These are phyloP conservation scores for Saturnispora quitensis DNA, from an alignment of 805 yeast species.

Conservation along the genomic window DNA sequence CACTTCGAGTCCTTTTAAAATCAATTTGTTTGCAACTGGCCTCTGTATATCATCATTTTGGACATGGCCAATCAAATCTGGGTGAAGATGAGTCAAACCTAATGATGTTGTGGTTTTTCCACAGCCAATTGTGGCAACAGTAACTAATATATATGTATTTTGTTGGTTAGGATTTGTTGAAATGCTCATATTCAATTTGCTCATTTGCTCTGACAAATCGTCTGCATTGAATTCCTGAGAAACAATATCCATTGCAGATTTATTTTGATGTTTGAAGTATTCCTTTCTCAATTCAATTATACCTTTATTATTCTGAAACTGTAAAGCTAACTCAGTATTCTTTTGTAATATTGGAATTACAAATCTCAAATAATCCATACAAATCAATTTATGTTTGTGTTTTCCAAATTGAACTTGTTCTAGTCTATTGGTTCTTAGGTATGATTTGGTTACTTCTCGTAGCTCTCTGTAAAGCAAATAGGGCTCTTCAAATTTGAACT, in stretches of 20 bases:
- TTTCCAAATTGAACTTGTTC: conserved; percentile 32
- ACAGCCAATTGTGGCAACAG: conserved; percentile 88
- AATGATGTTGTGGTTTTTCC: conserved; percentile 83
- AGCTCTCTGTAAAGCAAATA: conserved; percentile 83
- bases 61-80: conserved; percentile 54
- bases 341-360: conserved; percentile 45
- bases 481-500: conserved; percentile 92
- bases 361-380: conserved; percentile 62
- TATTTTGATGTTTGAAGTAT: conserved; percentile 47
- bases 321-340: conserved; percentile 37
- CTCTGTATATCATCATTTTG: conserved; percentile 71
- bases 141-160: conserved; percentile 51
- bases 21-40: conserved; percentile 40
- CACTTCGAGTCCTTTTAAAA: conserved; percentile 35
- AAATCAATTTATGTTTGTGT: conserved; percentile 42
- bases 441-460: conserved; percentile 73
- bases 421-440: conserved; percentile 30
- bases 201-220: conserved; percentile 22
- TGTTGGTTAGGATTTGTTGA: conserved; percentile 9
- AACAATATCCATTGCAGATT: conserved; percentile 48
- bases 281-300: conserved; percentile 62
- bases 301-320: conserved; percentile 52
- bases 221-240: conserved; percentile 35
- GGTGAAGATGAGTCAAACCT: conserved; percentile 46
- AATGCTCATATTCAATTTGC: conserved; percentile 10